Evolutionary conservation across 441 rosid genomes (phyloP).

Genomic region (Rhodomyrtus psidioides): DNA sequence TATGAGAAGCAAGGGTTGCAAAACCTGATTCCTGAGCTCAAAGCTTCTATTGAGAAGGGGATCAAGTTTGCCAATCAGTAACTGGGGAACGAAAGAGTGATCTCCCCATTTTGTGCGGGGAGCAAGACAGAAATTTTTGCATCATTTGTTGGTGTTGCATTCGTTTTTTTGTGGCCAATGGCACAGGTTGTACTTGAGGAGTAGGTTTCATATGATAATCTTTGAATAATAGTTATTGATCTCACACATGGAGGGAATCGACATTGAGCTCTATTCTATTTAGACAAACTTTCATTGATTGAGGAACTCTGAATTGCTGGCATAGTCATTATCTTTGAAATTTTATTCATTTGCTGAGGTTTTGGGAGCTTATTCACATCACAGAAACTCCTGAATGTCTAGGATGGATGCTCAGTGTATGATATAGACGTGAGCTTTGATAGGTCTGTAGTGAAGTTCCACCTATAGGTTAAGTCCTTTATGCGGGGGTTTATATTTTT

Average conservation of each 20-base stretch:
- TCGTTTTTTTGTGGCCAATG: background rate
- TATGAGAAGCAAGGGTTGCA: conserved; percentile 18
- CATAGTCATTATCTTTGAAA: too few relatives aligned
- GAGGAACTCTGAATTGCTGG: background rate
- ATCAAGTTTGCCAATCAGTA: conserved; percentile 17
- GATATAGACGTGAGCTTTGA: background rate
- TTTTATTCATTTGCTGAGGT: too few relatives aligned
- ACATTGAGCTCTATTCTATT: background rate
- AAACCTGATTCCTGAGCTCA: conserved; percentile 21
- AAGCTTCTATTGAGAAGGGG: conserved; percentile 24
- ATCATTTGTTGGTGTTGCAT: background rate
- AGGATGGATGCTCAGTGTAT: background rate
- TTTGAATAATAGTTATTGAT: background rate
- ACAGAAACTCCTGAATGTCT: background rate
- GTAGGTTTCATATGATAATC: background rate
- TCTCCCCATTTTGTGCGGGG: background rate
- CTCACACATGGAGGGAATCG: background rate
- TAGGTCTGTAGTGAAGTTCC: background rate
- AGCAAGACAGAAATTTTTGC: background rate
- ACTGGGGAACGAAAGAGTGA: background rate
- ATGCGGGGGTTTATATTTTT: background rate
- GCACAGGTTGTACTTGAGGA: background rate
- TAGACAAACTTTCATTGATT: background rate
- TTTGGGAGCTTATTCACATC: background rate
- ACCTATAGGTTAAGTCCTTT: background rate